Base-by-base conservation (phyloP, 331 rosid genomes). In the Saraca asoca region DNA sequence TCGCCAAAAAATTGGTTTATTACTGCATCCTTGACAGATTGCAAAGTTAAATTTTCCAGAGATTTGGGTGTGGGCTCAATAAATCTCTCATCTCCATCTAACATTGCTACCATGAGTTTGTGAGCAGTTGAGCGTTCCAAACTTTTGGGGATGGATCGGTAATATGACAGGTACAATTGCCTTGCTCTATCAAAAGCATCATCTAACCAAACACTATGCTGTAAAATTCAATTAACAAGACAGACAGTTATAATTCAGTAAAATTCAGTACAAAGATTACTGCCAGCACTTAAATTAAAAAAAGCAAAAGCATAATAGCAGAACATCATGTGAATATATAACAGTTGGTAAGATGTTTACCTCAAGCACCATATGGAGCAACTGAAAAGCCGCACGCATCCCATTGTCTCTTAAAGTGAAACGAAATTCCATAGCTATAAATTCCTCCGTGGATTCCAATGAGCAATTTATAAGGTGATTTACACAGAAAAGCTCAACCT, bases 331-430 rank as follows among this genome's bases (percentile, higher is more conserved):
- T 17, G 58, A 2, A 9, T 5, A 9, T 5, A 58, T 48, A 34
- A 58, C 24, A 59, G 48, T 31, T 64, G 78, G 15, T 12, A 34
- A 68, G 68, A 57, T 61, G 62, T n/a, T 79, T 83, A 90, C 97
- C 99, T 94, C 99, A 43, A 94, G 90, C 33, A 94, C 99, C 99
- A 94, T 94, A 76, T 94, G 99, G 78, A 94, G 97, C 79, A 94
- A 80, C 75, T 94, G 99, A 79, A 94, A 94, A 79, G 99, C 99
- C 2, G 99, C 97, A 49, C 91, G 91, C 99, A 94, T 94, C 62
- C 97, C 97, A 73, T 90, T 79, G 74, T 94, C 97, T 82, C 97
- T 81, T 70, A 94, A 78, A 58, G 97, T 90, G 82, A 94, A 94
- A 75, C 99, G 99, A 52, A 94, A 94, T 83, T 94, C 99, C 99